Evolutionary conservation across 2,329 filamentous ascomycete genomes (phyloP).

Genomic region (Chaetothyriales sp.): DNA sequence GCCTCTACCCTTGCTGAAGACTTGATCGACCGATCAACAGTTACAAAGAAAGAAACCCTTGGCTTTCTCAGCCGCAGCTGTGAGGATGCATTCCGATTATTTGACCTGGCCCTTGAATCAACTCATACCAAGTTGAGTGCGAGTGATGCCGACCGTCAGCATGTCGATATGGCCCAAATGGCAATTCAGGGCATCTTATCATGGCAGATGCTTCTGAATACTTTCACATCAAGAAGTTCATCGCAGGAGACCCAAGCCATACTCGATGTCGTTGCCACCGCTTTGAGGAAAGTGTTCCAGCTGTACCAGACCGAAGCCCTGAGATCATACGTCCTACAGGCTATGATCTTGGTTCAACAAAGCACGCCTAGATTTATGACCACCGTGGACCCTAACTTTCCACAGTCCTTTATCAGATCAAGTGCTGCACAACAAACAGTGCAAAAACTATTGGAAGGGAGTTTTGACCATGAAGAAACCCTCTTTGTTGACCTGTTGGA

Average conservation of each 20-base stretch:
- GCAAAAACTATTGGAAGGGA: conserved; percentile 7
- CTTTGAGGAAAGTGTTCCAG: conserved; percentile 1
- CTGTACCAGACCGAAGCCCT: conserved; percentile 2
- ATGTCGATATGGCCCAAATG: conserved; percentile 3
- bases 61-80: conserved; percentile 7
- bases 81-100: conserved; percentile 10
- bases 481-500: conserved; percentile 16
- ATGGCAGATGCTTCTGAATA: conserved; percentile 8
- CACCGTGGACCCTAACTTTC: conserved; percentile 8
- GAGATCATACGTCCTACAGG: conserved; percentile 7
- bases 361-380: conserved; percentile 7
- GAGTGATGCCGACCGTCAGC: neutral
- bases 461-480: conserved; percentile 9
- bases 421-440: conserved; percentile 4
- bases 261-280: conserved; percentile 2
- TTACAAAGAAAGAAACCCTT: conserved; percentile 4
- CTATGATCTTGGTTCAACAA: conserved; percentile 9
- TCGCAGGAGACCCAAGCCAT: conserved; percentile 1
- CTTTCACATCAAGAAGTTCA: neutral
- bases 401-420: conserved; percentile 4
- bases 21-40: conserved; percentile 2
- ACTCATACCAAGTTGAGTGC: no score
- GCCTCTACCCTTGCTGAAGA: conserved; percentile 27
- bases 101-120: conserved; percentile 4
- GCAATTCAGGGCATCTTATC: conserved; percentile 7